Conservation (phyloP, 495 filamentous ascomycete species). For the Parathielavia hyrcaniae region DNA sequence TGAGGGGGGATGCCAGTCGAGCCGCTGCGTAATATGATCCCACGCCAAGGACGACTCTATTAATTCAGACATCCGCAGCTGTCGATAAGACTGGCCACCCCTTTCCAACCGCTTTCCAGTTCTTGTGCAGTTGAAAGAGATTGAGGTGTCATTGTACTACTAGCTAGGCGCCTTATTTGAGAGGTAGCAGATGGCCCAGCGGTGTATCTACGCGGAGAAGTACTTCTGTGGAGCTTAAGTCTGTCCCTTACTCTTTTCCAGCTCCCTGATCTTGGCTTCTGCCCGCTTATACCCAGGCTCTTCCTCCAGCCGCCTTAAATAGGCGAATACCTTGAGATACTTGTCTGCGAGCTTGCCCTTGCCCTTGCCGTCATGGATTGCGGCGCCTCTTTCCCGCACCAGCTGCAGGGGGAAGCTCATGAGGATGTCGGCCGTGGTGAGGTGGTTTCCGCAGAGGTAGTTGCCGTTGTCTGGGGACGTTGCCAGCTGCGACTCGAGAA, state of each 20-base stretch:
- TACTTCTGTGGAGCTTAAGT: no score
- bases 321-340: constrained; percentile 51
- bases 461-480: constrained; percentile 51
- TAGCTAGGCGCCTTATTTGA: not conserved
- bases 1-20: no score
- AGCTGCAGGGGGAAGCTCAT: constrained; percentile 67
- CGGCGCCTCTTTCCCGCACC: constrained; percentile 53
- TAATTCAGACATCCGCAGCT: no score
- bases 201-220: not conserved
- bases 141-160: no score
- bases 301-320: constrained; percentile 55
- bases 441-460: constrained; percentile 63
- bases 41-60: no score
- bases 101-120: no score
- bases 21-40: no score
- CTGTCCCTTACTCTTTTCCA: constrained; percentile 37
- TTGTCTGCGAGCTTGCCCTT: constrained; percentile 18
- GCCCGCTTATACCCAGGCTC: constrained; percentile 54
- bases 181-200: not conserved
- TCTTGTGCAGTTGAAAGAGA: no score
- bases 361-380: constrained; percentile 24
- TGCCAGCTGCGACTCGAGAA: constrained; percentile 65
- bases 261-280: constrained; percentile 53
- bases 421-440: constrained; percentile 77
- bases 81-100: no score